Base-by-base conservation (phyloP, 148 eudicot genomes). In the Rhododendron henanense region DNA sequence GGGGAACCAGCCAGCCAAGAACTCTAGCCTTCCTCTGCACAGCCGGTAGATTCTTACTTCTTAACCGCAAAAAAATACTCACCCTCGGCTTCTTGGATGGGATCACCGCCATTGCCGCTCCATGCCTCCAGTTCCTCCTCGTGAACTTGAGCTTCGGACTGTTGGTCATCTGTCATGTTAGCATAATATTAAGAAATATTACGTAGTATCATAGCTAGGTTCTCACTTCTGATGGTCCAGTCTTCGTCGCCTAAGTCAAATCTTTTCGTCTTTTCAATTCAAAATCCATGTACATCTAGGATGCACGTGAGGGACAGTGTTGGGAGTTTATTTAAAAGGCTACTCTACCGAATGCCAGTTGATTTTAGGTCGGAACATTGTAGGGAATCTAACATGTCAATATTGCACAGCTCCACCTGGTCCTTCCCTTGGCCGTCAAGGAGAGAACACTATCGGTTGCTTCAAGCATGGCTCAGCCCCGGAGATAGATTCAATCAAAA, bases 331-430 rank as follows among this genome's bases (percentile, higher is more conserved):
- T 37, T 37, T 37, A 37, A 37, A 37, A 37, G 39, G 39, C 39
- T 37, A 37, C 39, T 37, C 0, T 3, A 37, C 39, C 5, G 5
- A 37, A 37, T 37, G 39, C 5, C 39, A 37, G 3, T 37, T 37
- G 39, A 37, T 37, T 37, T 37, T 3, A 37, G 39, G 39, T 3
- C 39, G 39, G 39, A 37, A 37, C 39, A 37, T 3, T 37, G 0
- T 37, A 37, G 3, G 39, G 3, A 37, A 37, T 37, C 39, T 37
- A 37, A 37, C 39, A 37, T 3, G 39, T 37, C 39, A 96, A 89
- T 10, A 96, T 94, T 0, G 99, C 98, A 31, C 98, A 93, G 92
- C 99, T 96, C 99, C 99, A 96, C 47, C 98, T 86, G 6, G 96
- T 92, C 41, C 92, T 86, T 0, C 99, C 96, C 31, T 28, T 28